Base-by-base conservation (phyloP, 2,329 filamentous ascomycete genomes). In the Talaromyces sp. region DNA sequence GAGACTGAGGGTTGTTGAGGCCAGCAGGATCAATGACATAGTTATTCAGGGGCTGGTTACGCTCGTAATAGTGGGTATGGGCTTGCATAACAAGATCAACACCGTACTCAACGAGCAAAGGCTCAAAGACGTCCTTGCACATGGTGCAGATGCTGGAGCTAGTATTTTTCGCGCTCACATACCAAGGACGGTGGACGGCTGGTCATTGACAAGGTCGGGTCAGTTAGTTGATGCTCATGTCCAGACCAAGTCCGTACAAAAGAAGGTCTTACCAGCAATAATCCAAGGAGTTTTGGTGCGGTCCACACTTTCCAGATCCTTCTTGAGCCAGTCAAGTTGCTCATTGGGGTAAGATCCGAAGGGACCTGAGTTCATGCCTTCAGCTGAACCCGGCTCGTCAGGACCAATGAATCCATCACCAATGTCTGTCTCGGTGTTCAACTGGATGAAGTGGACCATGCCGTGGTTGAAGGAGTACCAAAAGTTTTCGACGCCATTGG, bases 51-150 rank as follows among this genome's bases (percentile, higher is more conserved):
- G 80, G 79, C 55, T 69, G 59, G 60, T 80, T 78, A 3, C 80
- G 75, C 69, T 82, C 79, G 55, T 78, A 78, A 63, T 79, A 79
- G 67, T 83, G 80, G 21, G 81, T 77, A 64, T 84, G 81, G 3
- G 81, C 81, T 60, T 81, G 80, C 19, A 83, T 70, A 33, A 72
- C 79, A 10, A 82, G 66, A 64, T 82, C 80, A 43, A 82, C 80
- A 56, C 78, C 79, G 66, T 81, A 81, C 57, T 77, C 72, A 66
- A 80, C 77, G 5, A 82, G 65, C 10, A 81, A 66, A 2, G 71
- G 69, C 71, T 82, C 80, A 62, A 82, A 82, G 5, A 77, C 79
- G 0, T 46, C 56, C 59, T 77, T 75, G 69, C 79, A 81, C 1
- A 75, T 64, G 28, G 15, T 53, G 69, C 79, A 82, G 15, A 59